Evolutionary conservation across 805 yeast genomes (phyloP).

Genomic region (Sugiyamaella qingdaonensis): DNA sequence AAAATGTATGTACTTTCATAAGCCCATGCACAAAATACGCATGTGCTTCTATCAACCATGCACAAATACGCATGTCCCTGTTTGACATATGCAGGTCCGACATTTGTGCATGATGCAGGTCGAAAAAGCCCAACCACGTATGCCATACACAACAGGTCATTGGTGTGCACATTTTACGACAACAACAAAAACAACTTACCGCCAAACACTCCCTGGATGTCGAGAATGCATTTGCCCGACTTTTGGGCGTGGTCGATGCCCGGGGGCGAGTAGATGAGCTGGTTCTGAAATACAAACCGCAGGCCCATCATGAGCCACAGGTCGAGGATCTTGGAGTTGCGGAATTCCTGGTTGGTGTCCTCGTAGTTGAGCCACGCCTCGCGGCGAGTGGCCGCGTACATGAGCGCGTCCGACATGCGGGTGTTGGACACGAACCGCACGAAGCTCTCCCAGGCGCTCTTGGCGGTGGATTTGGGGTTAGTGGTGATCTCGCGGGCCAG

Average conservation of each 20-base stretch:
- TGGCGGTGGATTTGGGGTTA: conserved; percentile 3
- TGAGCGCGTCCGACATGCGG: conserved; percentile 23
- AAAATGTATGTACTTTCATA: no score
- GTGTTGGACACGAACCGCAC: conserved; percentile 18
- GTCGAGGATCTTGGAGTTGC: conserved; percentile 24
- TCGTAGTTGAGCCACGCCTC: conserved; percentile 32
- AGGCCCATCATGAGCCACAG: conserved; percentile 33
- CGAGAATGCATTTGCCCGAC: conserved; percentile 18
- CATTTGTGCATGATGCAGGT: no score
- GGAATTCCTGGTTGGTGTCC: conserved; percentile 15
- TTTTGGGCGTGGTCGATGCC: conserved; percentile 9
- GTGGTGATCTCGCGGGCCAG: neutral
- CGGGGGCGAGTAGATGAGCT: conserved; percentile 29
- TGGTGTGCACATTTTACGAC: no score
- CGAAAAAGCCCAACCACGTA: no score
- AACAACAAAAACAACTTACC: neutral
- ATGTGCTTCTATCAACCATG: no score
- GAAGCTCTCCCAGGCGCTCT: conserved; percentile 18
- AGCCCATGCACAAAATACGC: no score
- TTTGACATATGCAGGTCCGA: no score
- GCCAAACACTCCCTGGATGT: conserved; percentile 24
- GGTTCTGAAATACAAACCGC: conserved; percentile 25
- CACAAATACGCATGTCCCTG: no score
- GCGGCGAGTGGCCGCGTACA: conserved; percentile 27
- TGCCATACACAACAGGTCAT: no score